Base-by-base conservation (phyloP, 495 filamentous ascomycete genomes). In the Aspergillus ellipticus region DNA sequence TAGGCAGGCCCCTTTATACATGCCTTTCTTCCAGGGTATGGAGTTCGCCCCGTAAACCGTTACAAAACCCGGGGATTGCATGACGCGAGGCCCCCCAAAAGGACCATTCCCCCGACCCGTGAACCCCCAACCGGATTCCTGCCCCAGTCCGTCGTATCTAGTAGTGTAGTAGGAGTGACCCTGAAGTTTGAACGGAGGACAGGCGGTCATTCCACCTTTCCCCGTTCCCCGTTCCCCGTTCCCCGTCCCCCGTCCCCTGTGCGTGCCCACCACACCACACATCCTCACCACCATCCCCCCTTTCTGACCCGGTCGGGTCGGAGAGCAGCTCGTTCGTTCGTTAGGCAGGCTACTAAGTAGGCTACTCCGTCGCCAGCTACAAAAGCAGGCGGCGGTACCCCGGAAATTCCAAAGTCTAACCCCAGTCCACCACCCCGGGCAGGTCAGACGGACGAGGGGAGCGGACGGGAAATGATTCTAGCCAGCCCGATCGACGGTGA, bases 401-500 rank as follows among this genome's bases (percentile, higher is more conserved):
- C 45, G 45, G 45, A 48, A 28, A 48, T 21, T 24, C 21, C 21
- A 24, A 43, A 48, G 45, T 48, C 45, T 48, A 48, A 48, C 13
- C 45, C n/a, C 45, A 48, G 28, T 13, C 22, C 45, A 24, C 28
- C 45, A 13, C 45, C 22, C 24, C 45, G 16, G 45, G 7, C 22
- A 48, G 19, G 41, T 6, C 24, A 22, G 15, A 20, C 42, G 31
- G 24, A 35, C 28, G 9, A 26, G 19, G 13, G 21, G 16, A 42
- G 6, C 17, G 19, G 20, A 45, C 55, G 55, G 55, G 42, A 57
- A 57, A 52, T 57, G 42, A 57, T 39, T 47, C 48, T 51, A 13
- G 33, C 28, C n/a, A n/a, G n/a, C 55, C 55, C 42, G 24, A 28
- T 42, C 39, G 42, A 53, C 42, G 15, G 17, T 41, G 49, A 57